Evolutionary conservation across 495 filamentous ascomycete genomes (phyloP).

Genomic region (Halenospora varia): DNA sequence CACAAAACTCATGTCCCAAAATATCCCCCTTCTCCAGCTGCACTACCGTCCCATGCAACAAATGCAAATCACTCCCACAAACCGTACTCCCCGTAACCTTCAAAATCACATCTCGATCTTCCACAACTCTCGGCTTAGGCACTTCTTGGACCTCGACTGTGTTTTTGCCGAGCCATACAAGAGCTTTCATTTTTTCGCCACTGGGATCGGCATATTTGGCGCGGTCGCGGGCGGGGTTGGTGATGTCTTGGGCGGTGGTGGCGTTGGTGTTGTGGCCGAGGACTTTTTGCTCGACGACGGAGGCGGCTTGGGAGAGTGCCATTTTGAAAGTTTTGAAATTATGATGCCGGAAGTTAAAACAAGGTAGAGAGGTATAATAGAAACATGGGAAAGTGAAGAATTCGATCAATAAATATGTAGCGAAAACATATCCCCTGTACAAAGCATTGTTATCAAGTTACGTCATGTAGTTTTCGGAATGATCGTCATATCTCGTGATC

Average conservation of each 20-base stretch:
- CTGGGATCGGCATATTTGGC: constrained; percentile 38
- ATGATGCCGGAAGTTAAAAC: too few species aligned
- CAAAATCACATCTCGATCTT: constrained; percentile 74
- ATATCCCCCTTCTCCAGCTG: constrained; percentile 82
- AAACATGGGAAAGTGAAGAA: too few species aligned
- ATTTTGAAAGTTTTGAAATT: too few species aligned
- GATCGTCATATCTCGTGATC: too few species aligned
- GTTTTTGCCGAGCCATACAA: constrained; percentile 70
- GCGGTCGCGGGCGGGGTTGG: constrained; percentile 35
- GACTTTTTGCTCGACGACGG: constrained; percentile 52
- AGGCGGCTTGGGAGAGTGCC: constrained; percentile 39
- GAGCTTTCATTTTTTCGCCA: constrained; percentile 63
- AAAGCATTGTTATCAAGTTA: too few species aligned
- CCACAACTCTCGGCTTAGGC: constrained; percentile 66
- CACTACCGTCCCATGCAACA: constrained; percentile 69
- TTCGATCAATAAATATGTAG: too few species aligned
- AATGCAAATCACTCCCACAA: constrained; percentile 82
- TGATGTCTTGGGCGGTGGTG: constrained; percentile 53
- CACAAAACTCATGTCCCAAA: constrained; percentile 86
- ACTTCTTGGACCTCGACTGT: constrained; percentile 51
- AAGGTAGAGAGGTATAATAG: too few species aligned
- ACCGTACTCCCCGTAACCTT: constrained; percentile 83
- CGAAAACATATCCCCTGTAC: too few species aligned
- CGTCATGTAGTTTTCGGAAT: too few species aligned
- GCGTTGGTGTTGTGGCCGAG: constrained; percentile 61